phyloP scores from a whole-genome alignment of 78 protist genomes.

The Emiliania huxleyi region DNA sequence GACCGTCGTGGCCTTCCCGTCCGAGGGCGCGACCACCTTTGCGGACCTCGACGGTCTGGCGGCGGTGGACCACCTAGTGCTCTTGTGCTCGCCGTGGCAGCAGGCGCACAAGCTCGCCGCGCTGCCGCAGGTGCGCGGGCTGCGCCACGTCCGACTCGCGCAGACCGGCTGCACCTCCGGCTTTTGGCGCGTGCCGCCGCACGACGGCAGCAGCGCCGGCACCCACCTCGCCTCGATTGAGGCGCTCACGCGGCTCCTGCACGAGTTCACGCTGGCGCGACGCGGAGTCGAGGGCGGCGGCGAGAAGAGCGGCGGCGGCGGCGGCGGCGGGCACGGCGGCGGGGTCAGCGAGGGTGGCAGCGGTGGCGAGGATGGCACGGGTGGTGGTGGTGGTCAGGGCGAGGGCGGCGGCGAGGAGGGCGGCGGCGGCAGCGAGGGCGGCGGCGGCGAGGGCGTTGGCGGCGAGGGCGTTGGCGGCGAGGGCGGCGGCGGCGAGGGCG shows the following conservation, averaged over 20 bases:
- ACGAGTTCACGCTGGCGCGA: neutral
- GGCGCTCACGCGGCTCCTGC: neutral
- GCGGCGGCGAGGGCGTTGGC: no score
- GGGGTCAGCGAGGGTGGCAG: neutral
- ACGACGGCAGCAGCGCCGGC: neutral
- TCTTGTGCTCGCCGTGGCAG: neutral
- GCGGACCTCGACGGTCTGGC: neutral
- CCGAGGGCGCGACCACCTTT: neutral
- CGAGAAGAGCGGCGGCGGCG: no score
- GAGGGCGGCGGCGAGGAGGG: no score
- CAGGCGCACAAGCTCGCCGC: neutral
- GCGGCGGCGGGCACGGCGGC: no score
- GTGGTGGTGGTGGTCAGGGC: no score
- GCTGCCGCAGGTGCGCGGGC: neutral
- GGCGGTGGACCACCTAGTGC: neutral
- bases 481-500: no score
- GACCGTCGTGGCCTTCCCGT: neutral
- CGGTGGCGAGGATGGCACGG: neutral
- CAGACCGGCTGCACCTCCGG: neutral
- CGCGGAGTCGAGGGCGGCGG: neutral
- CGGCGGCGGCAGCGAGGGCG: no score
- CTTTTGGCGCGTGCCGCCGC: neutral
- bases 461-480: no score
- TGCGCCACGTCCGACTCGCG: neutral
- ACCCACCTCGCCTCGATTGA: neutral